Base-by-base conservation (phyloP, 139 green algal species). In the Chlorella sp. region DNA sequence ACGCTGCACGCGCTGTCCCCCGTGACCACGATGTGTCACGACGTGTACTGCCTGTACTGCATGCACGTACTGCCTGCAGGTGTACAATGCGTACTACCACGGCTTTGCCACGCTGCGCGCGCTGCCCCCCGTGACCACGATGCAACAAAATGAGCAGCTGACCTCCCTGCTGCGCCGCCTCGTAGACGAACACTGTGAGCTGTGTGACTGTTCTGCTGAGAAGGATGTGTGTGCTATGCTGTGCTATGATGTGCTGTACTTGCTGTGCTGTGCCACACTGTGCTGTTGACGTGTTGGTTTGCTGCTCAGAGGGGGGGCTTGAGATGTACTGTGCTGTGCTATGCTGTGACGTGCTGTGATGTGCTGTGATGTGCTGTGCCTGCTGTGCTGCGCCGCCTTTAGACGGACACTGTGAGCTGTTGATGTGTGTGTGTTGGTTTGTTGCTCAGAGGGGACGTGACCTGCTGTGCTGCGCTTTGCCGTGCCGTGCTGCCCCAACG, bases 151-250 rank as follows among this genome's bases (percentile, higher is more conserved):
- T 77, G 92, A 85, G 2, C 76, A 89, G 0, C 97, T 99, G 83
- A 94, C 92, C 19, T 26, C 83, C 34, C 83, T 99, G 89, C 93
- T 99, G 42, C 64, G 94, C 16, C 89, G 96, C 42, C 94, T 99
- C 34, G 93, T 99, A 71, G 97, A 99, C 89, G 91, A 97, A 81
- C 96, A 98, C 83, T 93, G 95, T 96, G 79, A 81, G 93, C n/a
- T 53, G 12, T n/a, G 69, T 81, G 34, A 66, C 79, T 15, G 34
- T 36, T 42, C 30, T 37, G n/a, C 73, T 12, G n/a, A n/a, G n/a
- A n/a, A n/a, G n/a, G n/a, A n/a, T n/a, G n/a, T n/a, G n/a, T n/a
- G 32, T 80, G 32, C 73, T 40, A 4, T 3, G 69, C 21, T 77
- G 69, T 34, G 69, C 64, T 18, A 9, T 26, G 21, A 3, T 26